phyloP scores from a whole-genome alignment of 208 protist species.

The Trypanosomatidae sp. region DNA sequence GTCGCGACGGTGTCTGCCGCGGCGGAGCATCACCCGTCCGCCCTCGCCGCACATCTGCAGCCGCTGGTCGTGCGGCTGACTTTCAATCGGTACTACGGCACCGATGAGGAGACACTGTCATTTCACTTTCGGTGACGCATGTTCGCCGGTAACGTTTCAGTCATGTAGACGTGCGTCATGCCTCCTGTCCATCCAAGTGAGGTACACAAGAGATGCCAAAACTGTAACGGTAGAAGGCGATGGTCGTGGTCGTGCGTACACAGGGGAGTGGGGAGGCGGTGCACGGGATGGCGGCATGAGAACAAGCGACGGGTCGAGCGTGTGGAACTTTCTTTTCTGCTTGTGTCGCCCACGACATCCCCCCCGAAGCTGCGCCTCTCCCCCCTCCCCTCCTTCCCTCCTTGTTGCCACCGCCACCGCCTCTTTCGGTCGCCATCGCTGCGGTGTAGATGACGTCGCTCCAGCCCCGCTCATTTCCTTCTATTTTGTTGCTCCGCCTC shows the following conservation, averaged over 20 bases:
- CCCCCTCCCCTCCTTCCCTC: background rate
- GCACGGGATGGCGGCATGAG: background rate
- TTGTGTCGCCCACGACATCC: background rate
- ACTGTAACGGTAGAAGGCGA: background rate
- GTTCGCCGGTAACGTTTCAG: background rate
- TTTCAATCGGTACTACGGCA: constrained; percentile 86
- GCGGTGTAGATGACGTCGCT: background rate
- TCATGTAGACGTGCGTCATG: background rate
- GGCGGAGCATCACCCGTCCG: constrained; percentile 25
- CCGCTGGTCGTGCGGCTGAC: constrained; percentile 71
- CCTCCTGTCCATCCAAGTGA: background rate
- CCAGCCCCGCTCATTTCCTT: background rate
- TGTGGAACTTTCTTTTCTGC: background rate
- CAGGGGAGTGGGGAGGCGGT: background rate
- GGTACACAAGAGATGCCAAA: background rate
- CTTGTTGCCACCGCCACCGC: background rate
- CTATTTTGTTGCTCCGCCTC: background rate
- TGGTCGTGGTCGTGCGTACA: background rate
- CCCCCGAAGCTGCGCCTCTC: background rate
- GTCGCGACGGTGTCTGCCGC: constrained; percentile 49
- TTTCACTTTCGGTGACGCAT: constrained; percentile 23
- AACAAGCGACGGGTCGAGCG: background rate
- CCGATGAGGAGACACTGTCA: constrained; percentile 25
- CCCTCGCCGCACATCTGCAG: constrained; percentile 45
- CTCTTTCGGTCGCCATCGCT: background rate